Evolutionary conservation across 257 asterid species (phyloP), one percentile per base, ranked within the genome.

Genomic region (Linaria vulgaris): DNA sequence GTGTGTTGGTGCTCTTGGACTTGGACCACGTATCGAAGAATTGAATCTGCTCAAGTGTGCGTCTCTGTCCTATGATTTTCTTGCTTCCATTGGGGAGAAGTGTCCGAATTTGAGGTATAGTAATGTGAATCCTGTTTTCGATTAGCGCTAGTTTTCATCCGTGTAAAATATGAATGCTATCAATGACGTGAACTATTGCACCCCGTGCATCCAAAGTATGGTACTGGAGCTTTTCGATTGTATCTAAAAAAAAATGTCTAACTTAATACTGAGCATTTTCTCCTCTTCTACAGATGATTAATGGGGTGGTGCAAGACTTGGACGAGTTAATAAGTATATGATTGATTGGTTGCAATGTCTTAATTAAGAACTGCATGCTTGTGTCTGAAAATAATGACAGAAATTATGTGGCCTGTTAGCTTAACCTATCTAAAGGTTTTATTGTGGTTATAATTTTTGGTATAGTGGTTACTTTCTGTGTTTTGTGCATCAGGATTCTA

Each of bases 91-190:
- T 69, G 86, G 85, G 31, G 63, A 59, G 19, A 72, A 64, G 56
- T 90, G 91, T 74, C 94, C 94, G 59, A 68, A 81, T 72, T 75
- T 87, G 75, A 85, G 97, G 97, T 85, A 61, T 27, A 24, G 7
- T 27, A 6, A 6, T 27, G 3, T 2, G 9, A 34, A 34, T 34
- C 6, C 5, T 34, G 41, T 4, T 34, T 34, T 34, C 10, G 1
- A 8, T 34, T 34, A 34, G 41, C 1, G 9, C 1, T 34, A 34
- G 41, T 4, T 34, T 34, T 34, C 10, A 53, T 41, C 30, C 5
- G 25, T 27, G 14, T 43, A 14, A 46, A 41, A 38, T 43, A 59
- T n/a, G 50, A 12, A 14, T 11, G 6, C 15, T 60, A 49, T 60
- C 16, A n/a, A n/a, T n/a, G n/a, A 20, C 21, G 2, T 44, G 37